A percentile compares a stretch with the other conserved stretches of the same genome.
These are phyloP conservation scores for Salvia rosmarinus DNA, from an alignment of 257 asterid genomes.

Conservation along the genomic window DNA sequence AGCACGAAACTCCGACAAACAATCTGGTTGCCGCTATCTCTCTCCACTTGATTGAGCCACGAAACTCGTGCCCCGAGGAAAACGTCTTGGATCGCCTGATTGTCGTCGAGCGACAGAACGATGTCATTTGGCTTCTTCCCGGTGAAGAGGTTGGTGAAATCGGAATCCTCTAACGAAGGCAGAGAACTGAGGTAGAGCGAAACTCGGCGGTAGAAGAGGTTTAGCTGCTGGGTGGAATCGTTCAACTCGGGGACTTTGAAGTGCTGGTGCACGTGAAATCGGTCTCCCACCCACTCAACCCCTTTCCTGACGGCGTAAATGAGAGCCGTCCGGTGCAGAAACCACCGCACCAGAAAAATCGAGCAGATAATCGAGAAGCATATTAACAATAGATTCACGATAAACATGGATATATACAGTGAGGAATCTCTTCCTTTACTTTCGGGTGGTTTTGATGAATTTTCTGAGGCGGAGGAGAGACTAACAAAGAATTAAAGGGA, in stretches of 20 bases:
- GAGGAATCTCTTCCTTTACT: not conserved
- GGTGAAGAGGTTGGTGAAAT: conserved; percentile 60
- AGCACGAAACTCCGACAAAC: conserved; percentile 46
- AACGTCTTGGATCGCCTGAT: conserved; percentile 49
- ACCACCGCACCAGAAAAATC: conserved; percentile 47
- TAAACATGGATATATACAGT: conserved; percentile 37
- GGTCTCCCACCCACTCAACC: conserved; percentile 58
- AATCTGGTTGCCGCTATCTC: conserved; percentile 32
- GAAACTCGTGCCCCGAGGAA: conserved; percentile 66
- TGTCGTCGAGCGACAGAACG: conserved; percentile 49
- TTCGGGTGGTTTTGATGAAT: too few relatives aligned
- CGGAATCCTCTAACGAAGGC: conserved; percentile 62
- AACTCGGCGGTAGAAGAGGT: conserved; percentile 55
- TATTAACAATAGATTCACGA: conserved; percentile 33
- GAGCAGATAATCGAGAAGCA: conserved; percentile 31
- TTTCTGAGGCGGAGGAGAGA: not conserved
- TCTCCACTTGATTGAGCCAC: conserved; percentile 47
- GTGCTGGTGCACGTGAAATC: conserved; percentile 69
- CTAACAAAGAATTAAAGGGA: conserved; percentile 4
- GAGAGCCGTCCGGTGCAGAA: conserved; percentile 70
- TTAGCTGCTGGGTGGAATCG: conserved; percentile 56
- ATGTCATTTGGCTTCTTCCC: conserved; percentile 59
- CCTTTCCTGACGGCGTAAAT: conserved; percentile 53
- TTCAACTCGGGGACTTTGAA: conserved; percentile 61
- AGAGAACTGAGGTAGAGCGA: conserved; percentile 55